phyloP scores from a whole-genome alignment of 805 yeast genomes.

The Candida krabiensis region DNA sequence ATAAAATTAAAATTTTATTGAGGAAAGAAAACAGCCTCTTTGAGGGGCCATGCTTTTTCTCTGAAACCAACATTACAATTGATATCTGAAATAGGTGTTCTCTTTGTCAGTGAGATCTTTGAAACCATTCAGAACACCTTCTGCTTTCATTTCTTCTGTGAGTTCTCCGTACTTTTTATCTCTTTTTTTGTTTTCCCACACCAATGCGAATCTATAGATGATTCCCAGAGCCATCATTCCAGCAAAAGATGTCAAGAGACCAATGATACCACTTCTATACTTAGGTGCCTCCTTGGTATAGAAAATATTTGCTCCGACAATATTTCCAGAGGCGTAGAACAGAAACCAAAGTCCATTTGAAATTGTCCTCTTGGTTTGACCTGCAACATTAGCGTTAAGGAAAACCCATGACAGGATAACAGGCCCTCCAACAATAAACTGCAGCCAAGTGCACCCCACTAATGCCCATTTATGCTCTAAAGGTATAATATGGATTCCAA shows the following conservation, averaged over 20 bases:
- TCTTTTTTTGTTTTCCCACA: slow-evolving; percentile 48
- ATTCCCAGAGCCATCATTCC: slow-evolving; percentile 15
- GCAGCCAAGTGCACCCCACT: slow-evolving; percentile 14
- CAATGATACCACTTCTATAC: slow-evolving; percentile 58
- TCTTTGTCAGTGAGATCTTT: slow-evolving; percentile 60
- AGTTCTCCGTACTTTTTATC: slow-evolving; percentile 36
- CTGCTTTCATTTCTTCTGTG: slow-evolving; percentile 16
- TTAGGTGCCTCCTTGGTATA: slow-evolving; percentile 48
- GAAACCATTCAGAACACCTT: slow-evolving; percentile 44
- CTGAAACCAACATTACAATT: slow-evolving; percentile 6
- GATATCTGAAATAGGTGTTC: slow-evolving; percentile 55
- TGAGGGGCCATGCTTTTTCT: too few species aligned
- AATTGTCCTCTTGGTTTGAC: slow-evolving; percentile 55
- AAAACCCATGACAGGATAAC: slow-evolving; percentile 17
- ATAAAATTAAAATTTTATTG: too few species aligned
- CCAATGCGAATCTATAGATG: slow-evolving; percentile 10
- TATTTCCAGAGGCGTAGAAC: slow-evolving; percentile 53
- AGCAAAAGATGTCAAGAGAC: slow-evolving; percentile 22
- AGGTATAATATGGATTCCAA: slow-evolving; percentile 20
- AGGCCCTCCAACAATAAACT: slow-evolving; percentile 11
- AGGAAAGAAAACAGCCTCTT: too few species aligned
- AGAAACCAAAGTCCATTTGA: slow-evolving; percentile 55
- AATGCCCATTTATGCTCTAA: slow-evolving; percentile 18
- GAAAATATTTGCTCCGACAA: slow-evolving; percentile 64
- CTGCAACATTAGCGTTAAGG: slow-evolving; percentile 52